phyloP scores from a whole-genome alignment of 2,329 filamentous ascomycete genomes.

The Fusarium pseudoanthophilum region DNA sequence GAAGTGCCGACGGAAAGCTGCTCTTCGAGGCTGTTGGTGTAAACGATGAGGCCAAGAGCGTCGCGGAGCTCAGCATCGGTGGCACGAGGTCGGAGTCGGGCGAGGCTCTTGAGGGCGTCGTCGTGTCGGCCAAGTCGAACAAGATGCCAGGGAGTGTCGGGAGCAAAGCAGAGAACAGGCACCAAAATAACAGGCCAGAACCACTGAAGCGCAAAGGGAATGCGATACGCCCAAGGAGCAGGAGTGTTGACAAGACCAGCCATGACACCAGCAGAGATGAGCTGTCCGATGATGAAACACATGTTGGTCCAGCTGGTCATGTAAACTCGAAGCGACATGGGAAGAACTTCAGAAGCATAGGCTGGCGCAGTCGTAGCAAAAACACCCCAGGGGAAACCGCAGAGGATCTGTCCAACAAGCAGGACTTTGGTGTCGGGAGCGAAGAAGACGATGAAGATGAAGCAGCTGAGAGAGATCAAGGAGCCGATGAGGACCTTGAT shows the following conservation, averaged over 20 bases:
- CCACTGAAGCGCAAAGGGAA: conserved; percentile 62
- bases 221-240: conserved; percentile 58
- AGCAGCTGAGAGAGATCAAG: conserved; percentile 51
- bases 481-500: conserved; percentile 57
- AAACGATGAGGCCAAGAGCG: conserved; percentile 54
- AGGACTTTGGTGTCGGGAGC: conserved; percentile 52
- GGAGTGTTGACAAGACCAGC: conserved; percentile 43
- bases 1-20: conserved; percentile 50
- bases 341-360: conserved; percentile 58
- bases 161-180: conserved; percentile 54
- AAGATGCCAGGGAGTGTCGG: conserved; percentile 59
- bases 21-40: conserved; percentile 55
- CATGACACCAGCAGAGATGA: conserved; percentile 53
- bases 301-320: conserved; percentile 60
- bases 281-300: conserved; percentile 59
- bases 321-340: conserved; percentile 54
- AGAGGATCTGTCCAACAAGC: conserved; percentile 57
- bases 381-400: conserved; percentile 58
- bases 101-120: conserved; percentile 49
- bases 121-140: conserved; percentile 50
- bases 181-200: conserved; percentile 57
- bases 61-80: conserved; percentile 49
- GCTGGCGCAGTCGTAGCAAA: conserved; percentile 58
- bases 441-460: conserved; percentile 61
- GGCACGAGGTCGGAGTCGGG: conserved; percentile 44